These are phyloP conservation scores for Platanthera guangdongensis DNA, from an alignment of 106 monocot species.

Conservation along the genomic window DNA sequence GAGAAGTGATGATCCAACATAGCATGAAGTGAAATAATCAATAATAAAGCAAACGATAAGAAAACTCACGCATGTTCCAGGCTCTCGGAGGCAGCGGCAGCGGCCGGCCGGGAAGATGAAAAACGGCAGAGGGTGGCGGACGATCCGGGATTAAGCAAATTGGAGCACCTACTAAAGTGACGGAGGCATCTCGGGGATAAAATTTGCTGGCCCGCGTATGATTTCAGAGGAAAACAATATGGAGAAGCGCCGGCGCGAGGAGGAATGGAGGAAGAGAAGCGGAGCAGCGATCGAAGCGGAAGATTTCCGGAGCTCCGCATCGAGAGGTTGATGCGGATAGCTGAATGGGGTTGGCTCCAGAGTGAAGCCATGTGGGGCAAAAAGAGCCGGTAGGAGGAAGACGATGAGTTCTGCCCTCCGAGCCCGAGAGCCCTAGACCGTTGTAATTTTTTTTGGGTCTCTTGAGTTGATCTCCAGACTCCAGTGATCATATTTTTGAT, in stretches of 20 bases:
- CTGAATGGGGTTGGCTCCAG: slow-evolving; percentile 1
- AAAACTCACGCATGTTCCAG: slow-evolving; percentile 3
- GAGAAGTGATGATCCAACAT: too few species aligned
- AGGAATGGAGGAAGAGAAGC: slow-evolving; percentile 2
- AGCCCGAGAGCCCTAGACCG: background rate
- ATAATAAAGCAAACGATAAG: background rate
- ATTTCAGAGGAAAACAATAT: background rate
- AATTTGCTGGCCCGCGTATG: background rate
- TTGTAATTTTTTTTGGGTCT: too few species aligned
- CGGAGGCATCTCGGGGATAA: background rate
- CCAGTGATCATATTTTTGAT: too few species aligned
- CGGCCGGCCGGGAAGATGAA: background rate
- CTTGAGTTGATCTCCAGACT: too few species aligned
- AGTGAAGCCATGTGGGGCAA: background rate
- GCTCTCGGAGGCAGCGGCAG: background rate
- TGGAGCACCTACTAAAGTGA: background rate
- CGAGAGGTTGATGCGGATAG: slow-evolving; percentile 4
- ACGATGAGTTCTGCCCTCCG: background rate
- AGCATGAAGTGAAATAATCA: background rate
- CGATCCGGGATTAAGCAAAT: background rate
- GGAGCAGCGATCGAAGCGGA: background rate
- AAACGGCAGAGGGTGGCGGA: background rate
- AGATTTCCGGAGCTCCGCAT: background rate
- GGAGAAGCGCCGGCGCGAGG: background rate
- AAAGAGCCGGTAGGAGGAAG: background rate